These are phyloP conservation scores for Micractinium sp. DNA, from an alignment of 139 green algal species.

Conservation along the genomic window DNA sequence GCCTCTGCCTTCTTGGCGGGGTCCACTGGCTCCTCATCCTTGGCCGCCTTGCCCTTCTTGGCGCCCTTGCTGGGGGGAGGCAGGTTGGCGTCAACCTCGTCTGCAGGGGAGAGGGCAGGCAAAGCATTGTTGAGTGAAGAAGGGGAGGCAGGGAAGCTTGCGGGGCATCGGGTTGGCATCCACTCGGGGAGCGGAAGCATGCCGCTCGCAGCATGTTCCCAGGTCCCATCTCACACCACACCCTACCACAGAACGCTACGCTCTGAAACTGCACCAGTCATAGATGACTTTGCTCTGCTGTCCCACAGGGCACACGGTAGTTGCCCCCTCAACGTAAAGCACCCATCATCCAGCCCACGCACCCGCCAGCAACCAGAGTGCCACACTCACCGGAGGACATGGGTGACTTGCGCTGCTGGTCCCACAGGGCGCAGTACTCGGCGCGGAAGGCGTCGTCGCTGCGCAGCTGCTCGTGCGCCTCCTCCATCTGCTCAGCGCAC, in stretches of 20 bases:
- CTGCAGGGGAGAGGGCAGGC: neutral
- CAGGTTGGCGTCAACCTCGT: conserved; percentile 13
- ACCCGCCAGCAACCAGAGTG: neutral
- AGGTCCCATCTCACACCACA: too few species aligned
- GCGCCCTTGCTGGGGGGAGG: conserved; percentile 5
- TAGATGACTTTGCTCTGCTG: too few species aligned
- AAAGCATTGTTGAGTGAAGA: too few species aligned
- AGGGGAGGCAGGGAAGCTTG: too few species aligned
- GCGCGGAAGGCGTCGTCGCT: conserved; percentile 27
- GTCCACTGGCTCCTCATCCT: conserved; percentile 14
- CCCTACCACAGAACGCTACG: too few species aligned
- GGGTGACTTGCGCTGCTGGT: conserved; percentile 41
- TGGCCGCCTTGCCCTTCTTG: conserved; percentile 15
- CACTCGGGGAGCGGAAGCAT: too few species aligned
- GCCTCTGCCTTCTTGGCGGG: conserved; percentile 41
- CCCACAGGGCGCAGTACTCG: conserved; percentile 51
- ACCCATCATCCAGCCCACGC: neutral
- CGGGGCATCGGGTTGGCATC: too few species aligned
- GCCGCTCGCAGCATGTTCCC: too few species aligned
- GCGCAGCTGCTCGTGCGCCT: conserved; percentile 23
- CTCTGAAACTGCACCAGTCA: too few species aligned
- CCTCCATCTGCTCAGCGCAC: conserved; percentile 45
- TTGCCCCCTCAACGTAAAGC: too few species aligned
- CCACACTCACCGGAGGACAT: conserved; percentile 9
- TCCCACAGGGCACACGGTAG: too few species aligned